Conservation (phyloP, 495 filamentous ascomycete genomes). For the Talaromyces trachyspermus region DNA sequence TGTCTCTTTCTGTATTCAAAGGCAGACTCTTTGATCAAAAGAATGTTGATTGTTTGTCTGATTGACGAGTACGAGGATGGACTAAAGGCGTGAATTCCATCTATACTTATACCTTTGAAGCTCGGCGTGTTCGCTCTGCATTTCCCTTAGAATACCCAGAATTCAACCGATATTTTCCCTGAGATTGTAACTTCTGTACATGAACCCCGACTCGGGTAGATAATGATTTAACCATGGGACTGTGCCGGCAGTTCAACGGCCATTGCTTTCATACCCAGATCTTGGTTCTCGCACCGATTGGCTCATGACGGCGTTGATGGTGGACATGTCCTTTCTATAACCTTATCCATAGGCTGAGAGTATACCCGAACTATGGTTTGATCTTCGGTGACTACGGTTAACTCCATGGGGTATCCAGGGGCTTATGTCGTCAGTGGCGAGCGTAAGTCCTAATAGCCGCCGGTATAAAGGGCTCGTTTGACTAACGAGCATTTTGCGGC, state of each 20-base stretch:
- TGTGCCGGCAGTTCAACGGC: neutral
- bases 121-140: neutral
- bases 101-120: slow-evolving; percentile 1
- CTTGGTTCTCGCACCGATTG: neutral
- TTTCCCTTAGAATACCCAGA: too few species aligned
- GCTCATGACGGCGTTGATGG: neutral
- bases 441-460: neutral
- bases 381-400: neutral
- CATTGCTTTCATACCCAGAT: neutral
- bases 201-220: too few species aligned
- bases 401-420: neutral
- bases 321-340: too few species aligned
- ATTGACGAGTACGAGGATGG: slow-evolving; percentile 1
- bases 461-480: neutral
- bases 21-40: neutral
- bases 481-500: too few species aligned
- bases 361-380: neutral
- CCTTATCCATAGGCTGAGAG: neutral
- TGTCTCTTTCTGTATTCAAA: neutral
- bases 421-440: neutral
- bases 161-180: slow-evolving; percentile 3
- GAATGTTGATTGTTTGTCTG: neutral
- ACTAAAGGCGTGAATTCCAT: neutral
- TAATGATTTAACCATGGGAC: neutral
- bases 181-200: neutral